Evolutionary conservation across 2,329 filamentous ascomycete genomes (phyloP), one percentile per base, ranked within the genome.

Genomic region (Sclerotinia nivalis): DNA sequence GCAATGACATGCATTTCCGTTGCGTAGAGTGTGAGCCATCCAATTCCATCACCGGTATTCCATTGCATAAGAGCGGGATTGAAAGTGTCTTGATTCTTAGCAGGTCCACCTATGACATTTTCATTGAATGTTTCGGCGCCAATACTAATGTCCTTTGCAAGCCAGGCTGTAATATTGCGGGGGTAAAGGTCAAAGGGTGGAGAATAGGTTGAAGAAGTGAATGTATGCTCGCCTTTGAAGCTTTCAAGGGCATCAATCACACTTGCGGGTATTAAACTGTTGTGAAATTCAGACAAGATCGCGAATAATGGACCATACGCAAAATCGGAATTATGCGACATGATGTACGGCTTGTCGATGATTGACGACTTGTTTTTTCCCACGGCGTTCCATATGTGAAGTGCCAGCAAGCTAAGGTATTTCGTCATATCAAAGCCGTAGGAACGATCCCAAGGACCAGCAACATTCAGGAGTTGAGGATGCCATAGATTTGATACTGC

Each of bases 381-480:
- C 7, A 87, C 80, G 5, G 88, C 71, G 0, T 84, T 83, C 87
- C 87, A 89, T 71, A 89, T 82, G 78, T 87, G 87, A 20, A 87
- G 76, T 0, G 84, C 84, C 76, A 89, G 83, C 62, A 89, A 81
- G 66, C 85, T 85, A 5, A 89, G 76, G 73, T 89, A 89, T 9
- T 83, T 80, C 68, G 87, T 88, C 87, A 89, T 88, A 71, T 90
- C 87, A 70, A 84, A 89, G 0, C 87, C 87, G 72, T 90, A 90
- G 0, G 84, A 81, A 0, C 88, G 83, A 76, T 90, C 88, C 88
- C 88, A 90, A 0, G 88, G 88, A 0, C 88, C 88, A 2, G 87
- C 87, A 61, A 89, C 82, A 71, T 89, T 90, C 72, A 83, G 85
- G 78, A 90, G 77, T 2, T 83, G 81, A 0, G 87, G 84, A 67